phyloP scores from a whole-genome alignment of 2,329 filamentous ascomycete genomes.

The Ampelomyces quisqualis region DNA sequence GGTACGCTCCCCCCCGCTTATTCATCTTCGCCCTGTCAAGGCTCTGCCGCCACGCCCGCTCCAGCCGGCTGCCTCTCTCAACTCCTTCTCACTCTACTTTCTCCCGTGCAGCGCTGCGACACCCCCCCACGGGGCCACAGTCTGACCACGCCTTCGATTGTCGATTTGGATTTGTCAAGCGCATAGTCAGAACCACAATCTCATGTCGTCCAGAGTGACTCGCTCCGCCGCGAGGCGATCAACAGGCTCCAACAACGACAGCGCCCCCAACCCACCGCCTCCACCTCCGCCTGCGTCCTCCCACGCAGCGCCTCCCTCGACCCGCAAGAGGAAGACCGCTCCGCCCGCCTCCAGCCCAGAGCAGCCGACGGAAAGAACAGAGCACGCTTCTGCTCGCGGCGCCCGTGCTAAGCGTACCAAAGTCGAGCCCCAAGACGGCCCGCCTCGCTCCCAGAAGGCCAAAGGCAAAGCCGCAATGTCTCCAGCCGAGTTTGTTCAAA shows the following conservation, averaged over 20 bases:
- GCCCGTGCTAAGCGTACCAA: conserved; percentile 56
- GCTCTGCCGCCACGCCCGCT: conserved; percentile 1
- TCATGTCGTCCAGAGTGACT: conserved; percentile 97
- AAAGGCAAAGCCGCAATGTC: conserved; percentile 70
- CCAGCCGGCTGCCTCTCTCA: conserved; percentile 14
- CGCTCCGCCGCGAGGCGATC: conserved; percentile 91
- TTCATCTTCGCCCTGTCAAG: conserved; percentile 14
- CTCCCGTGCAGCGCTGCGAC: conserved; percentile 32
- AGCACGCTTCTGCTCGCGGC: conserved; percentile 35
- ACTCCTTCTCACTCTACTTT: conserved; percentile 23
- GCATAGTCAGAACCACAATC: conserved; percentile 55
- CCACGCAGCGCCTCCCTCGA: conserved; percentile 49
- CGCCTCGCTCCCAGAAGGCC: conserved; percentile 58
- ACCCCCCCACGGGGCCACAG: conserved; percentile 30
- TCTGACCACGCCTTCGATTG: conserved; percentile 33
- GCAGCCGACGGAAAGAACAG: conserved; percentile 48
- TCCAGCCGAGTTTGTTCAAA: conserved; percentile 61
- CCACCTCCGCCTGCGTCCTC: conserved; percentile 42
- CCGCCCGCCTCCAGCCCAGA: conserved; percentile 47
- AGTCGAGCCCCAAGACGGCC: conserved; percentile 60
- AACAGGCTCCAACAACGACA: conserved; percentile 57
- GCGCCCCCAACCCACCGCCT: conserved; percentile 43
- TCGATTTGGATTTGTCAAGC: conserved; percentile 30
- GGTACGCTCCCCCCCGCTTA: conserved; percentile 25
- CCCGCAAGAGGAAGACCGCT: conserved; percentile 76